Percentiles rank a stretch among this genome's conserved stretches.
Evolutionary conservation across 148 eudicot genomes (phyloP).

Genomic region (Spergularia marina): DNA sequence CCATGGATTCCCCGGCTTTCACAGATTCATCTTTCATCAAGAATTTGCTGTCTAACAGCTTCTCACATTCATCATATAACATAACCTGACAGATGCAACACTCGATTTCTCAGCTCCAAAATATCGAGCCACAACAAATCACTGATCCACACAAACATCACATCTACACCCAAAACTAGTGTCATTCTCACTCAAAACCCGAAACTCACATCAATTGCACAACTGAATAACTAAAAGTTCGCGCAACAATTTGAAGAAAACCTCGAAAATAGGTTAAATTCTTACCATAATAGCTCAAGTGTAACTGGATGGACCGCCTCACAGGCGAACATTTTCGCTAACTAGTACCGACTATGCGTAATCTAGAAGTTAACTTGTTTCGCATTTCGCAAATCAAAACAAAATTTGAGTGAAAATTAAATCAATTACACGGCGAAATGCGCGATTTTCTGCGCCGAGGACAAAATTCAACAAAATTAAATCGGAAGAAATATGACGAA

Average conservation of each 20-base stretch:
- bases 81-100: conserved; percentile 37
- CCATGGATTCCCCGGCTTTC: conserved; percentile 53
- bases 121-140: not conserved
- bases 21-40: conserved; percentile 58
- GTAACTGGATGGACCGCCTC: too few relatives aligned
- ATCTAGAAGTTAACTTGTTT: not conserved
- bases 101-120: not conserved
- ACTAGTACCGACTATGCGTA: too few relatives aligned
- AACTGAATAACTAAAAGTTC: too few relatives aligned
- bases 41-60: conserved; percentile 51
- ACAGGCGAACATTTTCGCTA: too few relatives aligned
- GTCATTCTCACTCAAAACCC: not conserved
- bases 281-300: too few relatives aligned
- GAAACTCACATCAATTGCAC: not conserved
- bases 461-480: too few relatives aligned
- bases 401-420: too few relatives aligned
- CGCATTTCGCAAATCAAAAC: too few relatives aligned
- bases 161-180: not conserved
- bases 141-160: not conserved
- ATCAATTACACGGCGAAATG: not conserved
- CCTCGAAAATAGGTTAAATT: not conserved
- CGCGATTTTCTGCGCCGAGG: not conserved
- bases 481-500: not conserved
- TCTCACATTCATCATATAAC: conserved; percentile 68
- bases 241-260: too few relatives aligned